A percentile compares a stretch with the other conserved stretches of the same genome.
phyloP scores from a whole-genome alignment of 2,329 filamentous ascomycete genomes.

The Setomelanomma holmii region DNA sequence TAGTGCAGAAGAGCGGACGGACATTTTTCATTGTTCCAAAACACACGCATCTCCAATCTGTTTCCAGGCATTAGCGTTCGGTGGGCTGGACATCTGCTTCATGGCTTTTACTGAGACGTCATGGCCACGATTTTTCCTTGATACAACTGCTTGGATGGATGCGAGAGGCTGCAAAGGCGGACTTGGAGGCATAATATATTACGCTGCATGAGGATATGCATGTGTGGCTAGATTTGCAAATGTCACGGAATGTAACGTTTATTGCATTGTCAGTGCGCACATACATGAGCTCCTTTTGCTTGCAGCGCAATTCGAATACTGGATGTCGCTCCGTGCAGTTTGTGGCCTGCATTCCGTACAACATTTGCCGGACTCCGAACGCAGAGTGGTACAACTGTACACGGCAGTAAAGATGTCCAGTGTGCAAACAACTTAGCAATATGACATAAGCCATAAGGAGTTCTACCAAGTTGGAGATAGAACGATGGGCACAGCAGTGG shows the following conservation, averaged over 20 bases:
- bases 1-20: not conserved
- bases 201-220: slow-evolving; percentile 7
- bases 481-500: slow-evolving; percentile 7
- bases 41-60: slow-evolving; percentile 7
- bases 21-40: slow-evolving; percentile 4
- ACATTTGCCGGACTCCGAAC: not conserved
- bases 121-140: slow-evolving; percentile 2
- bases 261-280: slow-evolving; percentile 5
- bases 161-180: too few species aligned
- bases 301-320: too few species aligned
- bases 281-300: slow-evolving; percentile 1
- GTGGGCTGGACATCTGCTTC: slow-evolving; percentile 9
- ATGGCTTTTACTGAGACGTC: slow-evolving; percentile 3
- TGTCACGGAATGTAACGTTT: slow-evolving; percentile 8
- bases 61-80: slow-evolving; percentile 19
- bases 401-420: too few species aligned
- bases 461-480: not conserved
- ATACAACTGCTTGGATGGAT: not conserved
- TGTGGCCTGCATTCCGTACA: too few species aligned
- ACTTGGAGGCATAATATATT: slow-evolving; percentile 5
- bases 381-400: too few species aligned
- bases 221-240: not conserved
- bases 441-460: not conserved
- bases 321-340: too few species aligned
- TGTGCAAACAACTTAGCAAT: too few species aligned